Base-by-base conservation (phyloP, 2,329 filamentous ascomycete genomes). In the Fusarium lateritium region DNA sequence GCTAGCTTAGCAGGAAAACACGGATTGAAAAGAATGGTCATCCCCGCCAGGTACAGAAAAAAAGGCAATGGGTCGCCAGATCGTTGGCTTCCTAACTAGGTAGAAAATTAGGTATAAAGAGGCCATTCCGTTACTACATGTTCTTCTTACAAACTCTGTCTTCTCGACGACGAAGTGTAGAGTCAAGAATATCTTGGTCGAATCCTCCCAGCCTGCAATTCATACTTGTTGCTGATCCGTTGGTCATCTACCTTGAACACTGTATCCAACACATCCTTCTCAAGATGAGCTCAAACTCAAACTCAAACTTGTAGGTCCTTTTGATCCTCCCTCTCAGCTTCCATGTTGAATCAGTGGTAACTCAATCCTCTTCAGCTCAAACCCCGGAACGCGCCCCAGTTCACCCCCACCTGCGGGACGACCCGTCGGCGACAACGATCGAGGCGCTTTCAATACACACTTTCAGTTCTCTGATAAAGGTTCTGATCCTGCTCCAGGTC, bases 21-120 rank as follows among this genome's bases (percentile, higher is more conserved):
- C n/a, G 54, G 49, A 19, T 36, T 57, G 55, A 57, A 54, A 57
- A 57, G 31, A 7, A 31, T 7, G 3, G 49, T 17, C 36, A 51
- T 28, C n/a, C 34, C 47, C 54, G 47, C 24, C 42, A 56, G 42
- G 21, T 11, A 56, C 40, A 43, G 22, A 22, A 21, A 28, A 42
- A 47, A 43, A 46, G 56, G 51, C 10, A 21, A 55, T 19, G 51
- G 49, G 26, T 33, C 49, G 49, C 49, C 40, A 42, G 19, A 31
- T 36, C 36, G 47, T 34, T 21, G 10, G 21, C 22, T 21, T 42
- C 39, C 39, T 39, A 24, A 14, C 34, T 17, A 13, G 10, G 13
- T 14, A n/a, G n/a, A n/a, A n/a, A n/a, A 7, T 42, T 13, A 19
- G 4, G 15, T 43, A 43, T 43, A 43, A 26, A 26, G 10, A 24